Conservation (phyloP, 331 rosid genomes). For the Stylosanthes scabra region DNA sequence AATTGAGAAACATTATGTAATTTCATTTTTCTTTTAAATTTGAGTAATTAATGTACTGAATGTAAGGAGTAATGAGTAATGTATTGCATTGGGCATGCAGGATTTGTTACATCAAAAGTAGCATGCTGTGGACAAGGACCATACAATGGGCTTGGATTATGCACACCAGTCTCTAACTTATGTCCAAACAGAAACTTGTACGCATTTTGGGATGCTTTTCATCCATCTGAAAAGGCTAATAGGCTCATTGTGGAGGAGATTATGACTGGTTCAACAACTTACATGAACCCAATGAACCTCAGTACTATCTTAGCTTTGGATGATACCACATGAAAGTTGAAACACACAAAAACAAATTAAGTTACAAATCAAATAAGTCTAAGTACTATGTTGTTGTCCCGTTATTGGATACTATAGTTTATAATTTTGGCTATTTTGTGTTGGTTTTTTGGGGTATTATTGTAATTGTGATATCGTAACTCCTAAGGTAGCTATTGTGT, state of each 20-base stretch:
- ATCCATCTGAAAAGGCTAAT: conserved; percentile 23
- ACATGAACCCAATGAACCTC: conserved; percentile 25
- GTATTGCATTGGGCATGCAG: conserved; percentile 20
- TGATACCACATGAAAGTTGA: neutral
- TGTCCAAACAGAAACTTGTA: conserved; percentile 16
- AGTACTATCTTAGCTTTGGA: conserved; percentile 4
- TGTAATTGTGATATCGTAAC: neutral
- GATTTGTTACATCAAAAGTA: conserved; percentile 49
- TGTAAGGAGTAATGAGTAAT: no score
- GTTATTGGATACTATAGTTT: neutral
- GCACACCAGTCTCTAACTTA: conserved; percentile 14
- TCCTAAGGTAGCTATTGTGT: no score
- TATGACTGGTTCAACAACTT: conserved; percentile 3
- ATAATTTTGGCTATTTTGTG: neutral
- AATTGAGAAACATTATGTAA: no score
- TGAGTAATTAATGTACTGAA: no score
- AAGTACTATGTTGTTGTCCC: neutral
- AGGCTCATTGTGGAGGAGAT: conserved; percentile 14
- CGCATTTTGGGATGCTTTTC: conserved; percentile 24
- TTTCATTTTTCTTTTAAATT: no score
- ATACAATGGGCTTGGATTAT: conserved; percentile 62
- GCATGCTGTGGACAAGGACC: conserved; percentile 82
- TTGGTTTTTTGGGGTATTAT: neutral
- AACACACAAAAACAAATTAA: neutral
- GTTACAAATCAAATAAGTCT: neutral